Evolutionary conservation across 1,139 yeast species (phyloP), one percentile per base, ranked within the genome.

Genomic region (Geotrichum histeridarum): DNA sequence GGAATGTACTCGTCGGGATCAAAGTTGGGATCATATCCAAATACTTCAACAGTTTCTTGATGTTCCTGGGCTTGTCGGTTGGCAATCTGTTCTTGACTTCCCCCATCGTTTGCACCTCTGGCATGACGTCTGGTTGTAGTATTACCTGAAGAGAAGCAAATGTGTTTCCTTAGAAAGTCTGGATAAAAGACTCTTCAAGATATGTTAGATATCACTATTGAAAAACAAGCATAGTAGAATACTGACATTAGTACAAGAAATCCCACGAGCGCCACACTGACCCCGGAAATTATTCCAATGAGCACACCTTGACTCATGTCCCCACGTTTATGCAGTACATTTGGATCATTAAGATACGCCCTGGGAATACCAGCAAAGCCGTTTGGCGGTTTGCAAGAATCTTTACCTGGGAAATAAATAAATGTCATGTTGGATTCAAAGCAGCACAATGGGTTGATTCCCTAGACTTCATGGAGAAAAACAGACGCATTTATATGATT

Each of bases 1-100:
- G 51, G 33, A 3, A 48, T 32, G n/a, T 48, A 48, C 27, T 42
- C 51, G 8, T 48, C 42, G 1, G 51, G 46, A 12, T 41, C 46
- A 32, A 48, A 48, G 14, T 41, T 39, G 9, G 46, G 46, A 9
- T 48, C 51, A 35, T 17, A 48, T 12, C 46, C 51, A 14, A 48
- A 46, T 14, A 27, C 27, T 8, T 32, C 41, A 12, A 39, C 27
- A 15, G 39, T 35, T n/a, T 18, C 18, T 31, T 9, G 51, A 7
- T 33, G 46, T 3, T 47, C 35, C 31, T 47, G 37, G 5, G 15
- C 51, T 15, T 39, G 41, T 17, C 35, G 33, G 12, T 30, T 8
- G 22, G 46, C 46, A 27, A 42, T 42, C 14, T 42, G 36, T n/a
- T n/a, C 35, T 9, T 42, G 35, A 33, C 22, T 6, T 8, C 15